Evolutionary conservation across 2,329 filamentous ascomycete species (phyloP).

Genomic region (Microsporum canis): DNA sequence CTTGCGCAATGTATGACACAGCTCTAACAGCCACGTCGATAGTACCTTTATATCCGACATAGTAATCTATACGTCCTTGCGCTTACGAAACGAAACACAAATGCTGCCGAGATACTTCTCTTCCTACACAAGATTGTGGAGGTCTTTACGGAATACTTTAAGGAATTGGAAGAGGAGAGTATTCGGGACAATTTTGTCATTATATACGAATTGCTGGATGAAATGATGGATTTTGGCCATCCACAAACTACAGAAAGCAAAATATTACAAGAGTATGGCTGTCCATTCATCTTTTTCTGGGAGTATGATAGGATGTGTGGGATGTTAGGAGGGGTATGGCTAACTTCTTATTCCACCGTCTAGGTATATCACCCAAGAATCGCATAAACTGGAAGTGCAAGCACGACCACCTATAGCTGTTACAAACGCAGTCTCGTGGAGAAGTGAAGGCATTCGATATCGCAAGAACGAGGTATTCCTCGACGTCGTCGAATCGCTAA

Average conservation of each 20-base stretch:
- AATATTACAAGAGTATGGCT: slow-evolving; percentile 72
- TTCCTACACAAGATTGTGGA: slow-evolving; percentile 98
- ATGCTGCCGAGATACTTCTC: slow-evolving; percentile 94
- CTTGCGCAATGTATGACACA: not conserved
- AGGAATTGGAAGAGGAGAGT: slow-evolving; percentile 94
- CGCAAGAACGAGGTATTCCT: slow-evolving; percentile 99
- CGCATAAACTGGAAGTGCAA: slow-evolving; percentile 94
- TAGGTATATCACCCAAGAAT: slow-evolving; percentile 94
- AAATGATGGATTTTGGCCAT: slow-evolving; percentile 99
- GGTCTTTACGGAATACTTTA: slow-evolving; percentile 99
- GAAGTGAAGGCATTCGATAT: slow-evolving; percentile 94
- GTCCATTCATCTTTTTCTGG: not conserved
- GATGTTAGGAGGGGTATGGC: not conserved
- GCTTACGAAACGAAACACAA: slow-evolving; percentile 95
- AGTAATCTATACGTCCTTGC: slow-evolving; percentile 98
- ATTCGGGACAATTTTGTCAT: slow-evolving; percentile 99
- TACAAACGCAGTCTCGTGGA: slow-evolving; percentile 96
- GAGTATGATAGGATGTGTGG: not conserved
- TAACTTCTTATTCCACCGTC: not conserved
- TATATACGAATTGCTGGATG: slow-evolving; percentile 95
- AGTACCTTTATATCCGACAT: slow-evolving; percentile 99
- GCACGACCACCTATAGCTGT: slow-evolving; percentile 93
- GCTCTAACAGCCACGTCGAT: not conserved
- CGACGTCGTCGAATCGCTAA: slow-evolving; percentile 92
- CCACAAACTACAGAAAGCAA: slow-evolving; percentile 97